A percentile compares a stretch with the other conserved stretches of the same genome.
Evolutionary conservation across 2,329 filamentous ascomycete species (phyloP).

Genomic region (Thelonectria blattea): DNA sequence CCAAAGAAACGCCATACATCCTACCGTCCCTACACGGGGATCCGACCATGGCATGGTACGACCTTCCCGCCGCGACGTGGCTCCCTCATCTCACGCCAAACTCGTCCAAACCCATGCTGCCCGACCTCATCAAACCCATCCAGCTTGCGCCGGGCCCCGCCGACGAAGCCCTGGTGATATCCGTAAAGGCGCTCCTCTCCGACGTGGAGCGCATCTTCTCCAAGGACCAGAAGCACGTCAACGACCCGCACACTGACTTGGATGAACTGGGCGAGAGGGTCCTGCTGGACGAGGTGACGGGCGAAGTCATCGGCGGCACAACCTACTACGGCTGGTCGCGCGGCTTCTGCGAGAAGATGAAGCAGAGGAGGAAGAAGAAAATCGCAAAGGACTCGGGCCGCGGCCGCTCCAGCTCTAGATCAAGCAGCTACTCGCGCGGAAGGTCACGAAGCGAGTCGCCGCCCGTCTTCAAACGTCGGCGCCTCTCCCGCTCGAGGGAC

Average conservation of each 20-base stretch:
- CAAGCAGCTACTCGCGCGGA: constrained; percentile 38
- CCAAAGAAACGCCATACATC: constrained; percentile 68
- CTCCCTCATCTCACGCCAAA: constrained; percentile 80
- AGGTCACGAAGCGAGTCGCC: constrained; percentile 42
- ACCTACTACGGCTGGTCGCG: constrained; percentile 91
- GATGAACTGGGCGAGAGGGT: constrained; percentile 77
- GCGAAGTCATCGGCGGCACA: constrained; percentile 68
- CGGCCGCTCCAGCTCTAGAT: constrained; percentile 44
- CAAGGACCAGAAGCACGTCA: constrained; percentile 53
- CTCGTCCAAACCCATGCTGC: constrained; percentile 75
- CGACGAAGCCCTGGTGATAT: constrained; percentile 67
- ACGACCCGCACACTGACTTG: constrained; percentile 64
- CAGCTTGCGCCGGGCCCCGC: constrained; percentile 73
- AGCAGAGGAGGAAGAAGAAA: constrained; percentile 54
- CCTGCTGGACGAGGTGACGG: constrained; percentile 68
- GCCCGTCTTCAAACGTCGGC: constrained; percentile 41
- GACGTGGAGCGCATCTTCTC: constrained; percentile 74
- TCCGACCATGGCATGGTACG: constrained; percentile 74
- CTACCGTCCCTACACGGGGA: constrained; percentile 83
- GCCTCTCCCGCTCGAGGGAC: constrained; percentile 33
- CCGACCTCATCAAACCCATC: constrained; percentile 72
- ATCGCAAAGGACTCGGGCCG: constrained; percentile 29
- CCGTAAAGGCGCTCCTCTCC: constrained; percentile 73
- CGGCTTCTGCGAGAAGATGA: constrained; percentile 82
- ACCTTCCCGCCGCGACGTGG: constrained; percentile 82